Base-by-base conservation (phyloP, 768 basidiomycete genomes). In the Exidia glandulosa region DNA sequence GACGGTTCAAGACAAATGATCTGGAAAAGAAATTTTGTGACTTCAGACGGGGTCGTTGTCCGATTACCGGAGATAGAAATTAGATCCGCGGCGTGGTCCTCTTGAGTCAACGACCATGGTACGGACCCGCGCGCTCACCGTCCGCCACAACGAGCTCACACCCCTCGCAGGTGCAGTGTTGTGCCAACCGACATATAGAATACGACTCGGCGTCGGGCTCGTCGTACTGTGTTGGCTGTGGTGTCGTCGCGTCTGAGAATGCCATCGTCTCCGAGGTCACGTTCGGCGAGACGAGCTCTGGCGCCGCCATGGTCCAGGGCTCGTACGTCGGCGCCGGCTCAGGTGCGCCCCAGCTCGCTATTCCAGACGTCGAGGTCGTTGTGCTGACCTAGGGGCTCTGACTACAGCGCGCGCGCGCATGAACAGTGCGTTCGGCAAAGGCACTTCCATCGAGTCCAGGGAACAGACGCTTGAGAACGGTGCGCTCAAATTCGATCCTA, bases 271-370 rank as follows among this genome's bases (percentile, higher is more conserved):
- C 87, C 63, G 96, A 99, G 70, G 83, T 99, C 59, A 84, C 86
- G 1, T 99, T 99, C 65, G 92, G 93, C n/a, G 96, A 99, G 77
- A 88, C 89, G 3, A 81, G 87, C 12, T 80, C 82, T 31, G 96
- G 96, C 29, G 91, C 94, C 3, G 94, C 95, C 1, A 90, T 97
- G 78, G 94, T 96, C 1, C 89, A 94, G 67, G 96, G 96, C 2
- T 86, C 88, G 2, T 96, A 90, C 66, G 92, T 99, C 13, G 90
- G 82, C 0, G 87, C 90, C 66, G 90, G 91, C 59, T 85, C 94
- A 52, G 94, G 94, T 97, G 67, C 71, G 89, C 82, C 10, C 23
- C 9, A 12, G 19, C 12, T 23, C 19, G 45, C 58, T 48, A 31
- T 16, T 23, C 14, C 36, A 4, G 23, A 13, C 19, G 6, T 1